Percentiles rank a stretch among this genome's conserved stretches.
Evolutionary conservation across 2,329 filamentous ascomycete genomes (phyloP).

Genomic region (Fusarium pseudograminearum): DNA sequence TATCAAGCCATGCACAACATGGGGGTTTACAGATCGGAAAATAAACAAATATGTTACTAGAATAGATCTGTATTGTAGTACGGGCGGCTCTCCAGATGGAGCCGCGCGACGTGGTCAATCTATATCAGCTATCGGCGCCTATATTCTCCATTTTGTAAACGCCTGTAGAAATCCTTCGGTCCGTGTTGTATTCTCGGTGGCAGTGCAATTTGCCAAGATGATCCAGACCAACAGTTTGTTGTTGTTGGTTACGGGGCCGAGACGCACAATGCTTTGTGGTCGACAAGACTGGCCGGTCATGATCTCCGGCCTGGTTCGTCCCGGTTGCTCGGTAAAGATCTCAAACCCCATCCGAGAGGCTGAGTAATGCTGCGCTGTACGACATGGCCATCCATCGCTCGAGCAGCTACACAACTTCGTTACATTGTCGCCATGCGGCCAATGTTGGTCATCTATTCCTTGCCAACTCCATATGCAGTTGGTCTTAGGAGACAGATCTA

Average conservation of each 20-base stretch:
- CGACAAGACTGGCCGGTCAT: neutral
- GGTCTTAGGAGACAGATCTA: neutral
- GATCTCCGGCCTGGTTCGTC: conserved; percentile 10
- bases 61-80: conserved; percentile 18
- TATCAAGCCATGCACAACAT: conserved; percentile 6
- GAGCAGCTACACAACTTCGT: neutral
- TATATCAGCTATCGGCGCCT: conserved; percentile 18
- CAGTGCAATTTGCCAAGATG: conserved; percentile 22
- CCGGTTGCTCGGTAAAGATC: conserved; percentile 12
- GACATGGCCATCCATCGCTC: conserved; percentile 1
- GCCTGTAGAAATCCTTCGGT: neutral
- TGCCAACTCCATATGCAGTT: neutral
- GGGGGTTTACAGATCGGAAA: neutral
- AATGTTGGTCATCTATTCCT: neutral
- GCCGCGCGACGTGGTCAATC: conserved; percentile 1
- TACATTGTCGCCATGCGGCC: conserved; percentile 12
- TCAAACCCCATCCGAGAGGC: conserved; percentile 6
- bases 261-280: conserved; percentile 16
- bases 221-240: conserved; percentile 2
- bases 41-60: neutral
- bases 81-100: conserved; percentile 21
- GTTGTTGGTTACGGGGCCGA: conserved; percentile 1
- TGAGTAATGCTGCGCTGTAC: conserved; percentile 10
- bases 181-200: conserved; percentile 13
- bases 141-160: conserved; percentile 9